Evolutionary conservation across 306 rosid species (phyloP), one percentile per base, ranked within the genome.

Genomic region (Begonia fuchsioides): DNA sequence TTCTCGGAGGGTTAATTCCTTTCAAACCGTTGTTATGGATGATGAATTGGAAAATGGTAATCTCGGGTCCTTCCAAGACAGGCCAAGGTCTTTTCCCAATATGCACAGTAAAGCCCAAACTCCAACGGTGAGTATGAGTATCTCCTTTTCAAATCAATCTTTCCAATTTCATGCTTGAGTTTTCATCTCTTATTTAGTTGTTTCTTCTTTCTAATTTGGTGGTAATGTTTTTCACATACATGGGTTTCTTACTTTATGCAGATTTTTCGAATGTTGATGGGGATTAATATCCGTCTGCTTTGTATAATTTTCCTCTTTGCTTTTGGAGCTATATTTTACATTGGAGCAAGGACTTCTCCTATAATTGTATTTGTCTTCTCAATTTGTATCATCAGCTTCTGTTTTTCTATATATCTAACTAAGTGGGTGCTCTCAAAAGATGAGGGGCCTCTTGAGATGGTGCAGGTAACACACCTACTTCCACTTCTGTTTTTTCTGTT

Each of bases 371-470:
- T 90, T 60, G 98, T 90, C 74, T 75, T 90, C 70, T 60, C 95
- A 20, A 52, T 85, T 66, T 90, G 98, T 65, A 81, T 90, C 50
- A 59, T 81, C 71, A 85, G 95, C 84, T 90, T 90, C 77, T 74
- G 83, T 61, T 71, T 81, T 50, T 55, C 98, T 0, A 51, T 83
- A 52, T 73, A 84, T 67, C 92, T 84, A 55, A 65, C 75, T 14
- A 90, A 79, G 72, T 90, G 98, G 98, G 98, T 90, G 49, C 98
- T 90, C 9, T 74, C 95, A 1, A 90, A 90, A 67, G 98, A 90
- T 58, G 98, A 90, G 82, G 98, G 98, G 17, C 95, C 98, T 44
- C 94, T 77, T 17, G 98, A 90, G 76, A 90, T 90, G 98, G 87
- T 62, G 71, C 76, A 90, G 98, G 98, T 90, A 78, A 26, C 35